phyloP scores from a whole-genome alignment of 345 rosid species.

The Syzygium grande region DNA sequence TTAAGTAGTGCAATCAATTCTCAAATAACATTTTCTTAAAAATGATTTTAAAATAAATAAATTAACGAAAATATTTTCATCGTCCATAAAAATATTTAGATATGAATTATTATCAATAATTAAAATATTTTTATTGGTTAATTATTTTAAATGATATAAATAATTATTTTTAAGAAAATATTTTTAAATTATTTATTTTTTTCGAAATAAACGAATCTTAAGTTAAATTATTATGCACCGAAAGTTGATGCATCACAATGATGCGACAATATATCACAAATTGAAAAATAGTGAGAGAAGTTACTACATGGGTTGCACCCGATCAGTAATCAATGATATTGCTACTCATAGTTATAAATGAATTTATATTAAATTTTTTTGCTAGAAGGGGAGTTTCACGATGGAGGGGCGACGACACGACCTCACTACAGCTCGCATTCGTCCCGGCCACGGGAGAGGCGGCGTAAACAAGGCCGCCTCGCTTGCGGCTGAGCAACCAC shows the following conservation, averaged over 20 bases:
- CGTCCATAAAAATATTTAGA: not conserved
- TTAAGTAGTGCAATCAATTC: not conserved
- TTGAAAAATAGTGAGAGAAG: not conserved
- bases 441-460: not conserved
- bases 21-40: not conserved
- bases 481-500: not conserved
- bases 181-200: not conserved
- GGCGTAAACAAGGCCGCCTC: not conserved
- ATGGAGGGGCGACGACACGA: not conserved
- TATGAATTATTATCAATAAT: fast-evolving
- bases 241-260: not conserved
- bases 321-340: not conserved
- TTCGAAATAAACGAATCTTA: not conserved
- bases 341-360: not conserved
- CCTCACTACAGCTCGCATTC: not conserved
- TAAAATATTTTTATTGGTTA: not conserved
- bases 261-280: not conserved
- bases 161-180: not conserved
- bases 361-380: too few relatives aligned
- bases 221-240: not conserved
- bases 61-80: not conserved
- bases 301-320: not conserved
- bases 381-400: not conserved
- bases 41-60: not conserved
- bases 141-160: fast-evolving